Evolutionary conservation across 345 rosid species (phyloP), one percentile per base, ranked within the genome.

Genomic region (Leavenworthia alabamica): DNA sequence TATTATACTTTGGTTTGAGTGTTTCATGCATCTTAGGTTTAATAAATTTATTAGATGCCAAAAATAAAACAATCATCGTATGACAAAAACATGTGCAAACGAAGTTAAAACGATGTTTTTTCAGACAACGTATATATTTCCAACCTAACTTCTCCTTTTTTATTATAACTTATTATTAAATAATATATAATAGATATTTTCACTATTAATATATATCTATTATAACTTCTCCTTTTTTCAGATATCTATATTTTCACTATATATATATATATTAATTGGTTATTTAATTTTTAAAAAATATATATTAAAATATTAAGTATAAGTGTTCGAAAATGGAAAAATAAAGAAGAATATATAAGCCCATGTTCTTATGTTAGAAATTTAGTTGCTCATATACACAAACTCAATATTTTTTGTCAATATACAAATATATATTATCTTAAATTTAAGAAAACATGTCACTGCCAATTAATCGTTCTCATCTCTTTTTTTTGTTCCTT

Each of bases 401-500:
- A n/a, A n/a, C n/a, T n/a, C n/a, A n/a, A n/a, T n/a, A n/a, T n/a
- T n/a, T n/a, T n/a, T n/a, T n/a, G n/a, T n/a, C n/a, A n/a, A n/a
- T n/a, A n/a, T 54, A 36, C 35, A 45, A 52, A 60, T 45, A 60
- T 68, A 53, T 45, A 7, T 16, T 24, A 43, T 60, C 5, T 28
- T 60, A 4, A 36, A 27, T n/a, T n/a, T n/a, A 36, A 8, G 50
- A 54, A 45, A 61, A 37, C 56, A 33, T 53, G 68, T 70, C 68
- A 70, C 32, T 54, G 74, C 74, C 74, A 26, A 8, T 19, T 14
- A 28, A 29, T 37, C 62, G 68, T 62, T 62, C 57, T 62, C 56
- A 62, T 53, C 74, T 59, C 56, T 12, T 53, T 44, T 52, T 28
- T 12, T 43, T 51, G 17, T 24, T 48, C 36, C 26, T 36, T 15